Evolutionary conservation across 1,284 basidiomycete genomes (phyloP).

Genomic region (Ganoderma multipileum): DNA sequence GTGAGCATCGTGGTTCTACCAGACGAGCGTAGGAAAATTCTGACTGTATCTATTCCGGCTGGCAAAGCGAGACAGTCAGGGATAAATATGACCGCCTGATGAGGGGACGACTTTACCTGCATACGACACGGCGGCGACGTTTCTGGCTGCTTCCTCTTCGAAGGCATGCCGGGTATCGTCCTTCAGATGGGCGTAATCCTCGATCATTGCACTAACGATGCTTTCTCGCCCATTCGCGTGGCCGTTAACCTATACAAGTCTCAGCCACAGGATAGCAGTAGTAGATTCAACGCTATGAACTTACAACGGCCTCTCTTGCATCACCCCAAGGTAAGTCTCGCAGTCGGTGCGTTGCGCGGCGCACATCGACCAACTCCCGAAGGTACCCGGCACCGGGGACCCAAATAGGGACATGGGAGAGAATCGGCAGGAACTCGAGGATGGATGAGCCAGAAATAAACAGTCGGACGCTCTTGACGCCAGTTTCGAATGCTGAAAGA

Average conservation of each 20-base stretch:
- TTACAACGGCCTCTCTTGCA: slow-evolving; percentile 9
- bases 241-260: not conserved
- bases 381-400: slow-evolving; percentile 32
- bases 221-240: not conserved
- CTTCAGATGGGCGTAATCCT: not conserved
- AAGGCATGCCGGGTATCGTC: not conserved
- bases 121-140: not conserved
- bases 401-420: slow-evolving; percentile 32
- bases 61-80: not conserved
- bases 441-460: slow-evolving; percentile 20
- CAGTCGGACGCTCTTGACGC: slow-evolving; percentile 12
- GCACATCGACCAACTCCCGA: not conserved
- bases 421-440: slow-evolving; percentile 28
- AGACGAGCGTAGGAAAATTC: not conserved
- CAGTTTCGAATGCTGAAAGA: slow-evolving; percentile 18
- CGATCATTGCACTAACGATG: not conserved
- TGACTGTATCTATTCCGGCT: not conserved
- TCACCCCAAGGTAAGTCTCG: slow-evolving; percentile 13
- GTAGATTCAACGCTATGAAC: not conserved
- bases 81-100: not conserved
- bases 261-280: not conserved
- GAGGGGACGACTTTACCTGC: not conserved
- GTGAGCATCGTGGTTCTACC: not conserved
- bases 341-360: not conserved
- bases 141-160: not conserved